Evolutionary conservation across 768 basidiomycete species (phyloP), one percentile per base, ranked within the genome.

Genomic region (Mycena olivaceomarginata): DNA sequence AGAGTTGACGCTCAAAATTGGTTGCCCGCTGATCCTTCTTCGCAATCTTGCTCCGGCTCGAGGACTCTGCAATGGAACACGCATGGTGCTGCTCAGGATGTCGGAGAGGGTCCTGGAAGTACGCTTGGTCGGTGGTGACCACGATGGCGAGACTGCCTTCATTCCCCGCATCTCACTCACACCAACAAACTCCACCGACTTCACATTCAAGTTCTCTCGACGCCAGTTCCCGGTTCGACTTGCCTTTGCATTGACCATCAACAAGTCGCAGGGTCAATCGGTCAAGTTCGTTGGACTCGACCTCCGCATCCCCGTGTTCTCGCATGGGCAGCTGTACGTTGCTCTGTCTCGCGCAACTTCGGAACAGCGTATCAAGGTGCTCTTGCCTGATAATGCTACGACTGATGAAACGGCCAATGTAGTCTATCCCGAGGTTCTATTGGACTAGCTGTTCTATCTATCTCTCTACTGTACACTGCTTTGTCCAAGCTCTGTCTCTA

Each of bases 301-400:
- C 22, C 56, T 57, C 1, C 56, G 56, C 8, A 13, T 57, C 10
- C 57, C 57, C 25, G 57, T 59, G 10, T 59, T 59, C 31, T 59
- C 57, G 10, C 57, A 59, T 59, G 57, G 57, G 37, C 57, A 59
- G 57, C 11, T 59, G 25, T 59, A 59, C 37, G 57, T 59, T 59
- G 57, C 57, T 31, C 57, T 59, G 9, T 59, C 57, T 5, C 57
- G 57, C n/a, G 57, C 57, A 31, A 59, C 31, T 6, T 59, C 57
- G 31, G 57, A 59, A 31, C 57, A 59, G 57, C 57, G 57, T 22
- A 59, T 59, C 57, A 59, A 59, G 15, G 13, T 59, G 12, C 57
- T 59, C 37, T 37, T 59, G 11, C 31, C 57, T 12, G 57, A 59
- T 37, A 59, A 37, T 59, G 57, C 31, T 59, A 31, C 12, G 15